Evolutionary conservation across 129 eudicot genomes (phyloP).

Genomic region (Logfia minima): DNA sequence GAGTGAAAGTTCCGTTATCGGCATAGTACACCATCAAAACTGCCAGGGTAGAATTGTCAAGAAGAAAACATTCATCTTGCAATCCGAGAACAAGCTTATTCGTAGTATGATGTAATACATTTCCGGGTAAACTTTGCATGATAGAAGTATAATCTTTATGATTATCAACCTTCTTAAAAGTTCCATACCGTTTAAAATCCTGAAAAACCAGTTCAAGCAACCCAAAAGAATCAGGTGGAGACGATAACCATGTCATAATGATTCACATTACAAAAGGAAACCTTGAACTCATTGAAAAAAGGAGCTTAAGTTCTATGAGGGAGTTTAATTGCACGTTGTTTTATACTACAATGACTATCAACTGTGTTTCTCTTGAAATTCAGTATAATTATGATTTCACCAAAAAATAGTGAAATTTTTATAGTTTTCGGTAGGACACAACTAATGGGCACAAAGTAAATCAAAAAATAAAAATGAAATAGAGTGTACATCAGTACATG

Average conservation of each 20-base stretch:
- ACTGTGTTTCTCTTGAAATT: background rate
- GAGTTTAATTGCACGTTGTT: too few relatives aligned
- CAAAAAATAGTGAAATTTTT: too few relatives aligned
- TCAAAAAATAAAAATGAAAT: too few relatives aligned
- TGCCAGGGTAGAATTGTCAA: conserved; percentile 41
- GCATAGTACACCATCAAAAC: conserved; percentile 59
- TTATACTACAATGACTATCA: background rate
- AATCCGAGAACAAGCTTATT: conserved; percentile 33
- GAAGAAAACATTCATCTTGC: conserved; percentile 38
- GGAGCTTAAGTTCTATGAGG: too few relatives aligned
- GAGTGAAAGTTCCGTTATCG: conserved; percentile 40
- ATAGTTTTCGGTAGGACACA: too few relatives aligned
- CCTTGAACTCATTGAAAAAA: background rate
- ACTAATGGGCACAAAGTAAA: too few relatives aligned
- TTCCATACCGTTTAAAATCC: conserved; percentile 30
- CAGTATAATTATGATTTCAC: too few relatives aligned
- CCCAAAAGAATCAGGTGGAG: background rate
- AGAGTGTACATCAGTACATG: too few relatives aligned
- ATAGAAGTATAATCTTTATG: conserved; percentile 22
- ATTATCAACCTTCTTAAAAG: conserved; percentile 24
- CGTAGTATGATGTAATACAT: conserved; percentile 34
- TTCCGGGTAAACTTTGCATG: conserved; percentile 25
- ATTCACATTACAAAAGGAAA: background rate
- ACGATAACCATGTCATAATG: conserved; percentile 4
- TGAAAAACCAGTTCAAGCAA: conserved; percentile 25